Percentiles rank a stretch among this genome's conserved stretches.
phyloP scores from a whole-genome alignment of 345 rosid species.

The Cardiospermum halicacabum region DNA sequence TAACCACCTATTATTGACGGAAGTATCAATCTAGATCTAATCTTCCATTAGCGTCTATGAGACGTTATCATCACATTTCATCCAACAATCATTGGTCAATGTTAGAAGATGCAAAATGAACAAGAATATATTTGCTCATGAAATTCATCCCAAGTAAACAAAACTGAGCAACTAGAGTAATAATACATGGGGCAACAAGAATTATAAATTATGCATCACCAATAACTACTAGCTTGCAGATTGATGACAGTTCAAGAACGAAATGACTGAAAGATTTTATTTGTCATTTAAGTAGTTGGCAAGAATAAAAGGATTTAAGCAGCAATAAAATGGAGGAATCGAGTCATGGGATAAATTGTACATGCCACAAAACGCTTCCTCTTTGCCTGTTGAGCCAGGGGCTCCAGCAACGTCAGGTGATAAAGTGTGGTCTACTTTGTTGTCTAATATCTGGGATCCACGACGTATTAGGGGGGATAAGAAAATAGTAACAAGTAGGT shows the following conservation, averaged over 20 bases:
- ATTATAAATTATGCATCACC: constrained; percentile 98
- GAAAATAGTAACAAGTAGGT: no score
- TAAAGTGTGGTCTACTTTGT: no score
- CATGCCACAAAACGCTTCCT: no score
- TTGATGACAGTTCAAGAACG: constrained; percentile 8
- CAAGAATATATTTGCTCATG: neutral
- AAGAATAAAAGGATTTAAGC: no score
- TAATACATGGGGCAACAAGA: constrained; percentile 94
- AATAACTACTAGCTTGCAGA: constrained; percentile 85
- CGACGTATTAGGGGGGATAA: no score
- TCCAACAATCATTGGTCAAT: neutral
- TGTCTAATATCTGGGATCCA: no score
- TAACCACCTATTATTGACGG: no score
- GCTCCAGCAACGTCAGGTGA: no score
- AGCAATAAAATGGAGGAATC: neutral
- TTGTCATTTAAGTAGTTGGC: neutral
- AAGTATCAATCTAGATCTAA: no score
- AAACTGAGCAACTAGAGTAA: constrained; percentile 81
- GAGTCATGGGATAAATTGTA: no score
- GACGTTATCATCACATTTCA: neutral
- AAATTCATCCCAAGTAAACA: constrained; percentile 2
- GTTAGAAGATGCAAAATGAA: neutral
- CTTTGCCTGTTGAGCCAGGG: no score
- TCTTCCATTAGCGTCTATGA: neutral
- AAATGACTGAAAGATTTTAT: neutral